Evolutionary conservation across 2,329 filamentous ascomycete species (phyloP), one percentile per base, ranked within the genome.

Genomic region (Colletotrichum sp.): DNA sequence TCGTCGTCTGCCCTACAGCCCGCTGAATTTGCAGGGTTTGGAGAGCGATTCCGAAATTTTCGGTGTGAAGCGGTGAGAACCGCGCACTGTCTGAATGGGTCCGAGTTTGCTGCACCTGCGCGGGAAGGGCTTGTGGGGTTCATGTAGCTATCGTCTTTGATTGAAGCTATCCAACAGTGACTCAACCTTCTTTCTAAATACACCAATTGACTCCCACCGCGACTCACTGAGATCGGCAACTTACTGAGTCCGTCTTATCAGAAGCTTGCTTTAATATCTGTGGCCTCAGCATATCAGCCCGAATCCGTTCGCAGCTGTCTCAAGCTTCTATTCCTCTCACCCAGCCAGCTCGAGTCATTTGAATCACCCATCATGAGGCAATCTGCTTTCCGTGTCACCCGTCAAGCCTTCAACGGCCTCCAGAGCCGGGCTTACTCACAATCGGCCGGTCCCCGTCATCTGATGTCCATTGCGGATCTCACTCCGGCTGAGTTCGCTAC

Each of bases 401-500:
- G 81, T 76, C 79, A 80, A 75, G 84, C 82, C 78, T 72, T 80
- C 77, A 82, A 81, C 68, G 81, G 84, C 79, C 75, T 86, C 28
- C 86, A 88, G 72, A 82, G 83, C 75, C 85, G 89, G 77, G 81
- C 85, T 32, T 89, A 89, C 76, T 89, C 89, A 52, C 80, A 85
- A 70, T 70, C 83, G 8, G 78, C 26, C 59, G 59, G 80, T 36
- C 94, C 95, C 65, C 94, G 97, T 79, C 96, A 99, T 89, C 90
- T 99, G 68, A 93, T 98, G 86, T 98, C 96, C 71, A 98, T 98
- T 81, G 93, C 93, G 69, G 96, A 99, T 83, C 90, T 99, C 75
- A 93, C 93, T 2, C 90, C 95, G 8, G 87, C 90, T 62, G 97
- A 99, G 86, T 92, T 99, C 81, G 92, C 93, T 39, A 92, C 92